phyloP scores from a whole-genome alignment of 2,329 filamentous ascomycete genomes.

The Nectriaceae sp. region DNA sequence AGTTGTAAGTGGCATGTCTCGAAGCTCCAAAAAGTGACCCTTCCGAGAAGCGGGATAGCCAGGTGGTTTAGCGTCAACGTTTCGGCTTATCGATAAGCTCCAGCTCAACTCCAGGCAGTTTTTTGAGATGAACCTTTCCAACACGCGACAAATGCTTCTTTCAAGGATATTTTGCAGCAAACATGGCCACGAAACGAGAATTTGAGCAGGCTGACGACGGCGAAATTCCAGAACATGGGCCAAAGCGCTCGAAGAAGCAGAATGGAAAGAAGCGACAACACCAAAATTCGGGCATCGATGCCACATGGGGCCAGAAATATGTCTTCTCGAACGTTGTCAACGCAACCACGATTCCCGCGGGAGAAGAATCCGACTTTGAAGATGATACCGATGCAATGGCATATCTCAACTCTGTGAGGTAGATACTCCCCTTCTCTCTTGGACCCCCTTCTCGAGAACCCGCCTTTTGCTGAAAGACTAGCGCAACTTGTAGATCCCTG shows the following conservation, averaged over 20 bases:
- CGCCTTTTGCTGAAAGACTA: slow-evolving; percentile 30
- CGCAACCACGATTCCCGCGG: slow-evolving; percentile 44
- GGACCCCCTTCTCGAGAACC: slow-evolving; percentile 3
- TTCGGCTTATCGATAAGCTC: slow-evolving; percentile 26
- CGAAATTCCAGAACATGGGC: slow-evolving; percentile 27
- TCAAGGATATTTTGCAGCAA: background rate
- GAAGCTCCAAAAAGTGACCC: slow-evolving; percentile 9
- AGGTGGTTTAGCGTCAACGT: background rate
- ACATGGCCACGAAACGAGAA: slow-evolving; percentile 40
- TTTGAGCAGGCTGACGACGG: slow-evolving; percentile 32
- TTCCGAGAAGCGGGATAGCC: background rate
- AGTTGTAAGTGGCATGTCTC: slow-evolving; percentile 10
- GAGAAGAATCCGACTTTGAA: slow-evolving; percentile 66
- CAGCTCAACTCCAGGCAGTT: slow-evolving; percentile 11
- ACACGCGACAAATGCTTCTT: background rate
- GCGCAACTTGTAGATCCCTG: slow-evolving; percentile 12
- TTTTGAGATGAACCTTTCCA: slow-evolving; percentile 2
- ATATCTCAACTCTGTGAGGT: slow-evolving; percentile 73
- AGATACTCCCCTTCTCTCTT: slow-evolving; percentile 35
- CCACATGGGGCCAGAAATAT: slow-evolving; percentile 70
- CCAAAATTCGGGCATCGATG: slow-evolving; percentile 54
- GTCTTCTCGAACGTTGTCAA: slow-evolving; percentile 67
- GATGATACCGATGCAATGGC: slow-evolving; percentile 68
- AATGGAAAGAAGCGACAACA: slow-evolving; percentile 40
- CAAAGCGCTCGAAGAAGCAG: slow-evolving; percentile 31